Conservation (phyloP, 441 rosid species). For the Bocquillonia castaneifolia region DNA sequence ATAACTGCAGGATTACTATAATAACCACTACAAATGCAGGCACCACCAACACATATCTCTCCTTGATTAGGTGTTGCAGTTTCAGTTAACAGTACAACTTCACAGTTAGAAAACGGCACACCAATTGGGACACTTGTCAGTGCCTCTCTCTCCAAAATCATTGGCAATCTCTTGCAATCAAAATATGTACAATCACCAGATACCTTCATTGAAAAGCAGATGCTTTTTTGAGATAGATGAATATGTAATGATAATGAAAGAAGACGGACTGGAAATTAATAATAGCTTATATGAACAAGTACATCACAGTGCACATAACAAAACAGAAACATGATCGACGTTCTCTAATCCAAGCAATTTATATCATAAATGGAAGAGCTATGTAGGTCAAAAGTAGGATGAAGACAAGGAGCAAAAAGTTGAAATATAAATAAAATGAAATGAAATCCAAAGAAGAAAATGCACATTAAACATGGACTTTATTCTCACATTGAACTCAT, state of each 20-base stretch:
- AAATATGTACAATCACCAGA: constrained; percentile 90
- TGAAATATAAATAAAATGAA: no score
- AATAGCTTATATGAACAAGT: not conserved
- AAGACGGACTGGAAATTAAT: not conserved
- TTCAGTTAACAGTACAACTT: constrained; percentile 52
- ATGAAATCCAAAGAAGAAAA: no score
- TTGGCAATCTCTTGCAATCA: constrained; percentile 75
- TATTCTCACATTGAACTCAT: no score
- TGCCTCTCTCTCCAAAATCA: constrained; percentile 50
- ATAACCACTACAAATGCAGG: constrained; percentile 64
- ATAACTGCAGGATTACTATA: constrained; percentile 30
- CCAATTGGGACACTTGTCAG: constrained; percentile 88
- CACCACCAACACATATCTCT: constrained; percentile 73
- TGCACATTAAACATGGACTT: no score
- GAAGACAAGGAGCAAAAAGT: no score
- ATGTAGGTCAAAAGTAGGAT: no score
- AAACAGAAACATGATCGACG: not conserved
- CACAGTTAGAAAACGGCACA: constrained; percentile 68
- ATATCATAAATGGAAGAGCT: no score
- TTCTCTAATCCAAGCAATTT: not conserved
- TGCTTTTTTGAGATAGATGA: constrained; percentile 15
- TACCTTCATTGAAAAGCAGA: constrained; percentile 51
- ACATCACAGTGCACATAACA: constrained; percentile 4
- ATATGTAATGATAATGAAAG: not conserved
- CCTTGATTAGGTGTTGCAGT: constrained; percentile 43